Evolutionary conservation across 768 basidiomycete genomes (phyloP).

Genomic region (Cyclocybe cylindracea): DNA sequence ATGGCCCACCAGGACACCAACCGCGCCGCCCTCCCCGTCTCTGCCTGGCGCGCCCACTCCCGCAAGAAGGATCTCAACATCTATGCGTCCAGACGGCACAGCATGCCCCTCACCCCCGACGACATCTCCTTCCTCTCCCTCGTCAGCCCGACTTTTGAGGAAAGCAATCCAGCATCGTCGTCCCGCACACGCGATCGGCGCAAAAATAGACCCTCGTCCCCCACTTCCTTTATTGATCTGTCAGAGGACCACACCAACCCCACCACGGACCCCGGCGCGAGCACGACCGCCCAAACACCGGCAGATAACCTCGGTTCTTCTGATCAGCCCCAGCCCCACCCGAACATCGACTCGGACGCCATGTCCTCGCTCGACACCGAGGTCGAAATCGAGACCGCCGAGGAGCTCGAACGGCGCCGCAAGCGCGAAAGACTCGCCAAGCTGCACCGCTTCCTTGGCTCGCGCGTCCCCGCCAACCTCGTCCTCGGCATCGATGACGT

Average conservation of each 20-base stretch:
- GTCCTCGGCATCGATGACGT: conserved; percentile 51
- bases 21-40: not conserved
- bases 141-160: conserved; percentile 21
- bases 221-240: conserved; percentile 64
- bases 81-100: conserved; percentile 46
- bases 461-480: conserved; percentile 70
- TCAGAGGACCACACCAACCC: conserved; percentile 53
- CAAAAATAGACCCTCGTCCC: conserved; percentile 20
- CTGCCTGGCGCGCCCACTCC: conserved; percentile 24
- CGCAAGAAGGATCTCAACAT: conserved; percentile 27
- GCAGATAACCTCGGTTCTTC: not conserved
- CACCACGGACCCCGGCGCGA: conserved; percentile 13
- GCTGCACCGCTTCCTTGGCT: conserved; percentile 85
- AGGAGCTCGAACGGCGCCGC: conserved; percentile 57
- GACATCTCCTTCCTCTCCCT: conserved; percentile 39
- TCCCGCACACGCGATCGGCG: conserved; percentile 1
- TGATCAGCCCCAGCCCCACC: not conserved
- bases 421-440: conserved; percentile 80
- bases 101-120: conserved; percentile 53
- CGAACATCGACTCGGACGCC: conserved; percentile 31
- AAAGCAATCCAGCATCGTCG: not conserved
- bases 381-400: conserved; percentile 48
- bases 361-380: conserved; percentile 51
- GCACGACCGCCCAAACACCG: not conserved
- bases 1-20: conserved; percentile 30